Evolutionary conservation across 2,329 filamentous ascomycete species (phyloP), one percentile per base, ranked within the genome.

Genomic region (Fusarium mundagurra): DNA sequence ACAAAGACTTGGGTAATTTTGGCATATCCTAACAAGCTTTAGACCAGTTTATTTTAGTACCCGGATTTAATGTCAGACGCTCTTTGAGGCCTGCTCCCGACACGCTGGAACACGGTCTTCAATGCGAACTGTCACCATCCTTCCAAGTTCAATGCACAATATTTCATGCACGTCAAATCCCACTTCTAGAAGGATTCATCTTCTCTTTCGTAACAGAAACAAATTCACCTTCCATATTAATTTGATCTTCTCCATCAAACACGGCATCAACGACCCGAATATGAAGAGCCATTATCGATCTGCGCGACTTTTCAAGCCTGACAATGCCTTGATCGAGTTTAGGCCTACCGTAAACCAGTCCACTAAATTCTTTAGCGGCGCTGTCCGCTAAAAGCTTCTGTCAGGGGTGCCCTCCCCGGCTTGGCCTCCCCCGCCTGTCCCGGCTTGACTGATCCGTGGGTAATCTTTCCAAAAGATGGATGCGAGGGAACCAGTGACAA

Each of bases 271-370:
- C 17, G 22, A 50, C 11, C 20, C 62, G 38, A 67, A 50, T 47
- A 24, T 44, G 62, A 53, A 29, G 36, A 51, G 24, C 24, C 9
- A 39, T 38, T 18, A 65, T 43, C 24, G 31, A 36, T 7, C 43
- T 61, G 39, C 55, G 48, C 41, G 50, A 58, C 61, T 66, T 67
- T 65, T 38, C 16, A 5, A 33, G 45, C 29, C 39, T 41, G 24
- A 18, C 53, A 67, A 61, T 67, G 64, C 57, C 66, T 69, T 13
- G 29, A 69, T 69, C 29, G n/a, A 69, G 66, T 69, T 57, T 69
- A 69, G 66, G 12, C 29, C 48, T 69, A 64, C 57, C 64, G 57
- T 31, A 64, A 29, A 53, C 31, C 53, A 34, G 67, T n/a, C 48
- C 64, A 50, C 66, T 69, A 69, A 69, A n/a, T 29, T 24, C 29